Base-by-base conservation (phyloP, 805 yeast genomes). In the Priceomyces fermenticarens region DNA sequence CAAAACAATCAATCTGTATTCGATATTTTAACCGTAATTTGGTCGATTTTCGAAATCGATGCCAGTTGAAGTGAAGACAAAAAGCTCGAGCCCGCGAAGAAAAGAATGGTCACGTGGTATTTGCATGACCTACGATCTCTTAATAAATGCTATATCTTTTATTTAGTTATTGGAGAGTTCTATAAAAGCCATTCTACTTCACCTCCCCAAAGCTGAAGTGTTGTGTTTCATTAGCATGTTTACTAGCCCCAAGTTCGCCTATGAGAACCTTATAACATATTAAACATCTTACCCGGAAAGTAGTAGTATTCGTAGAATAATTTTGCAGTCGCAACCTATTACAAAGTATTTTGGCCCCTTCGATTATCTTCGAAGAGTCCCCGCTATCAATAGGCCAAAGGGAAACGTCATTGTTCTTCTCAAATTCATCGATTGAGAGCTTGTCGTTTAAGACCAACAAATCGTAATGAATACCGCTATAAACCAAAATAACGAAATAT, bases 391-490 rank as follows among this genome's bases (percentile, higher is more conserved):
- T 51, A 13, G 62, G 57, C 58, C 83, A 80, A 4, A 68, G 66
- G 0, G 79, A 60, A 11, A 50, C 45, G 48, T 75, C 80, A 2
- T 53, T 43, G 1, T 46, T 52, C 15, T 56, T 57, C 15, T 59
- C 61, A 11, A 54, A 51, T 10, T 46, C 51, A 10, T 37, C 44
- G 3, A 48, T 52, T 1, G 59, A 45, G 39, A 51, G 41, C 7
- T 27, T 37, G 1, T 27, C 5, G 23, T 72, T 62, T 33, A 70
- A 59, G n/a, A 72, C 77, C 27, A 80, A 66, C 1, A 81, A 65
- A 56, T 85, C 93, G 56, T 84, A 85, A 60, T 85, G 95, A 36
- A 85, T 75, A 0, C 93, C 93, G 30, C 77, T 73, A 53, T 84
- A 85, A 8, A 81, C 60, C 14, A 85, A 62, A 11, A 77, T 61